Conservation (phyloP, 805 yeast species). For the Saccharomyces mikatae region DNA sequence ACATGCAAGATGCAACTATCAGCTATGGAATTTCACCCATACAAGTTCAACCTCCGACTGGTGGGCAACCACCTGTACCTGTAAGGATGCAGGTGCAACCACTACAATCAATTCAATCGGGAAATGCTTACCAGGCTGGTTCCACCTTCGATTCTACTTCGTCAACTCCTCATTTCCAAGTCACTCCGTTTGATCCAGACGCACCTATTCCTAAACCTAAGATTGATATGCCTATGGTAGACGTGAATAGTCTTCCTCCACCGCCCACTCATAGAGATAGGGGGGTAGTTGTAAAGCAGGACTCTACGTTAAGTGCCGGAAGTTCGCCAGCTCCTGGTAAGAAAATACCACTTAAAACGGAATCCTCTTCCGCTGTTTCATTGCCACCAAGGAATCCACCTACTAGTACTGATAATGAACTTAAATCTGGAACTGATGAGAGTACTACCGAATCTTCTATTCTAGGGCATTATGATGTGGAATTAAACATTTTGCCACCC, state of each 20-base stretch:
- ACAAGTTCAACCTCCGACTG: conserved; percentile 1
- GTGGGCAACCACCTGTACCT: not conserved
- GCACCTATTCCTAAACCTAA: conserved; percentile 7
- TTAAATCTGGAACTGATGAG: not conserved
- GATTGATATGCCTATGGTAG: conserved; percentile 10
- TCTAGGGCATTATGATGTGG: conserved; percentile 32
- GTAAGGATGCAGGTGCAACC: not conserved
- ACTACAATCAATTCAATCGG: conserved; percentile 2
- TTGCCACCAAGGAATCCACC: not conserved
- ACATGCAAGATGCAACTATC: not conserved
- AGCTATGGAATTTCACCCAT: not conserved
- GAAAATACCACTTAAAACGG: not conserved
- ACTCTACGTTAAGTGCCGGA: not conserved
- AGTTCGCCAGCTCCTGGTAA: not conserved
- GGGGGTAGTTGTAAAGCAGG: not conserved
- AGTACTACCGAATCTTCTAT: conserved; percentile 24
- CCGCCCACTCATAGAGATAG: conserved; percentile 28
- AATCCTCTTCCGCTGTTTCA: not conserved
- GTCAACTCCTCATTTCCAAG: conserved; percentile 6
- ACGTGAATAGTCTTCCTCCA: conserved; percentile 17
- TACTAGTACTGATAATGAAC: not conserved
- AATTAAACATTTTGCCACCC: conserved; percentile 36
- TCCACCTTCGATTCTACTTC: conserved; percentile 1
- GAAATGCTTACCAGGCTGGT: conserved; percentile 2
- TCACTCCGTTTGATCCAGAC: conserved; percentile 16